Conservation (phyloP, 331 rosid species). For the Acacia concinna region DNA sequence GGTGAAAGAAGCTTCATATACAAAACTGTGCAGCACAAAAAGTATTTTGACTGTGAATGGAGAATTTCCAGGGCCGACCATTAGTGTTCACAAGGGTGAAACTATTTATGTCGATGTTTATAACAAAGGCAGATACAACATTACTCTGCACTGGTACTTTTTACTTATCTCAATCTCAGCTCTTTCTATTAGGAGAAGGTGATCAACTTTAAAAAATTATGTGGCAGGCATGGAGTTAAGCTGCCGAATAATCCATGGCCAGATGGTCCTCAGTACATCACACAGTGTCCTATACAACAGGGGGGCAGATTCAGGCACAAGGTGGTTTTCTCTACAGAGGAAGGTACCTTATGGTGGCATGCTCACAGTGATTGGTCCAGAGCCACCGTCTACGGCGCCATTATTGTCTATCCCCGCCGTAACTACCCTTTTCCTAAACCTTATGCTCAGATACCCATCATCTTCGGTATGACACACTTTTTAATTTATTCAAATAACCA, state of each 20-base stretch:
- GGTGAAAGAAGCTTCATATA: slow-evolving; percentile 44
- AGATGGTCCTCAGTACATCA: slow-evolving; percentile 38
- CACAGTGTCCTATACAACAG: slow-evolving; percentile 38
- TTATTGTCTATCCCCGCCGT: slow-evolving; percentile 34
- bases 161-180: neutral
- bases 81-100: slow-evolving; percentile 41
- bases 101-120: slow-evolving; percentile 41
- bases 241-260: slow-evolving; percentile 45
- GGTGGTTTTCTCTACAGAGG: slow-evolving; percentile 26
- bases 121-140: slow-evolving; percentile 42
- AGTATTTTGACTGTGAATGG: slow-evolving; percentile 50
- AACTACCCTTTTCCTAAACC: slow-evolving; percentile 42
- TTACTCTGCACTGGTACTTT: slow-evolving; percentile 52
- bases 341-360: slow-evolving; percentile 44
- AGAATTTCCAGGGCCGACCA: slow-evolving; percentile 52
- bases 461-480: slow-evolving; percentile 26
- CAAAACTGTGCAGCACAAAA: slow-evolving; percentile 46
- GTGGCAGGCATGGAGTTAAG: slow-evolving; percentile 41
- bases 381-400: slow-evolving; percentile 39
- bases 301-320: slow-evolving; percentile 34
- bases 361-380: slow-evolving; percentile 40
- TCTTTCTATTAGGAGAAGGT: neutral
- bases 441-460: slow-evolving; percentile 32
- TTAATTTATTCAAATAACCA: no score
- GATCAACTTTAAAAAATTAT: no score